phyloP scores from a whole-genome alignment of 2,329 filamentous ascomycete genomes.

The Aureobasidium sp. region DNA sequence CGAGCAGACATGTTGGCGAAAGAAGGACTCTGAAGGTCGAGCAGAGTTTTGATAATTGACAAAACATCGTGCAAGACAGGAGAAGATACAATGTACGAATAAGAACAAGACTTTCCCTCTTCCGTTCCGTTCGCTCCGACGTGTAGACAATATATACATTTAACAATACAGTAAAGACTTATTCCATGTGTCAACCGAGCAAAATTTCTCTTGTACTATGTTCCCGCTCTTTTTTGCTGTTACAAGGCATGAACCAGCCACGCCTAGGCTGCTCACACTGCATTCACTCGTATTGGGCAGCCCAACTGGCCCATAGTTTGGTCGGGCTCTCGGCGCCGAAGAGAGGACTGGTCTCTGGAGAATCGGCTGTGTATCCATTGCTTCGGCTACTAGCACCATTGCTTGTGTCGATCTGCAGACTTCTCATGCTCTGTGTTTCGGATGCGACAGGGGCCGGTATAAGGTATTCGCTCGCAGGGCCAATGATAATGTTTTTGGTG shows the following conservation, averaged over 20 bases:
- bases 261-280: neutral
- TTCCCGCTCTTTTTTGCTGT: neutral
- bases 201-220: neutral
- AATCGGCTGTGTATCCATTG: neutral
- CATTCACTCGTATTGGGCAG: constrained; percentile 19
- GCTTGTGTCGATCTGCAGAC: neutral
- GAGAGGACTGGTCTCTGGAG: constrained; percentile 15
- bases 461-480: constrained; percentile 11
- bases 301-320: constrained; percentile 28
- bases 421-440: neutral
- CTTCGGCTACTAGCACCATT: neutral
- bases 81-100: neutral
- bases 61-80: constrained; percentile 5
- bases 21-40: constrained; percentile 15
- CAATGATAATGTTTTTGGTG: constrained; percentile 10
- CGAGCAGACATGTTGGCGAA: constrained; percentile 32
- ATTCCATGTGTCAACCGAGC: neutral
- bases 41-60: too few relatives aligned
- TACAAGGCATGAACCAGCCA: neutral
- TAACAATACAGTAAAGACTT: neutral
- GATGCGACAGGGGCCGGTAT: neutral
- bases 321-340: constrained; percentile 23
- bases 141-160: neutral
- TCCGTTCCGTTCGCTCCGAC: neutral
- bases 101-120: neutral